Base-by-base conservation (phyloP, 1,139 yeast genomes). In the Candida smagusa region DNA sequence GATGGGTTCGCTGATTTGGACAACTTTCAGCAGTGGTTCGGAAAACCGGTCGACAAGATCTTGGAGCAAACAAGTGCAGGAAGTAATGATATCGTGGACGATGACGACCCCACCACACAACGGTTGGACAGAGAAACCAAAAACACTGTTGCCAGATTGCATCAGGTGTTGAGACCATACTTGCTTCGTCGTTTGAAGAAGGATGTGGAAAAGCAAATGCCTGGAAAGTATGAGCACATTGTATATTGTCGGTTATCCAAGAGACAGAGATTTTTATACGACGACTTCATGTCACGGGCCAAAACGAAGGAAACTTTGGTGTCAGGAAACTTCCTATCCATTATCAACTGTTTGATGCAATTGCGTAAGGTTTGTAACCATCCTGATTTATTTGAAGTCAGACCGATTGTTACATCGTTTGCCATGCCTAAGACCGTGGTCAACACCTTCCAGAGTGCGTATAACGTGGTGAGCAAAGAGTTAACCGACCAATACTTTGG, bases 191-290 rank as follows among this genome's bases (percentile, higher is more conserved):
- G 99, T 47, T 73, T 94, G 53, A 94, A 94, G 58, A 89, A 88
- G 22, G 99, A 94, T 59, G 99, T 94, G 9, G 99, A 94, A 53
- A 88, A 92, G 58, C 98, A 94, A 61, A 92, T 94, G 98, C 99
- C 99, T 1, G 97, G 87, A 1, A 94, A 94, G 56, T 86, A 88
- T 58, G 99, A 94, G 58, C 99, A 94, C 59, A 81, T 94, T 43
- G 81, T 94, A 6, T 88, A 86, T 54, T 94, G 98, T 65, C 78
- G 96, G 27, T 65, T 94, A 37, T 90, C 97, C 1, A 89, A 92
- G 52, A 77, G 99, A 47, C 99, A 94, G 56, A 68, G 98, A 40
- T 87, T 78, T 51, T 65, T 94, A 38, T 94, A 94, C 53, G 98
- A 94, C 59, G 99, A 94, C 59, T 94, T 94, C 54, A 88, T 94